A percentile compares a stretch with the other conserved stretches of the same genome.
phyloP scores from a whole-genome alignment of 2,329 filamentous ascomycete species.

The Penicillium sp. region DNA sequence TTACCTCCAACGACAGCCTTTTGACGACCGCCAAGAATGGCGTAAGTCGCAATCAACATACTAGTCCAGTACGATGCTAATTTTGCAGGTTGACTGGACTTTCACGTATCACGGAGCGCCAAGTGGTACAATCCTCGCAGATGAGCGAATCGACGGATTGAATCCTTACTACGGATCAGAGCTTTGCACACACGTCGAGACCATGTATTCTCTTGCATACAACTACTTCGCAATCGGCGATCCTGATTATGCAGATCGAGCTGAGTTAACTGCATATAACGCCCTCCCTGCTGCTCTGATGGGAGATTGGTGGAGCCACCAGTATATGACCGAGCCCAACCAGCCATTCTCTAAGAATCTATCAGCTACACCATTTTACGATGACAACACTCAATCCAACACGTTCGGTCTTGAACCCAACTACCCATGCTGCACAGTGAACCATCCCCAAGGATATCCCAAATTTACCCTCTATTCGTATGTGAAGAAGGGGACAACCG shows the following conservation, averaged over 20 bases:
- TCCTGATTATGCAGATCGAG: slow-evolving; percentile 51
- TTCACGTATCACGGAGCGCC: slow-evolving; percentile 50
- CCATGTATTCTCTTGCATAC: slow-evolving; percentile 53
- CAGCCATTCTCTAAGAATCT: slow-evolving; percentile 52
- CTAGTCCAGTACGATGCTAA: background rate
- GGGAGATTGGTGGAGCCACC: slow-evolving; percentile 57
- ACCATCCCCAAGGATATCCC: slow-evolving; percentile 58
- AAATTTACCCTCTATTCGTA: slow-evolving; percentile 56
- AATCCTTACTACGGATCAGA: slow-evolving; percentile 49
- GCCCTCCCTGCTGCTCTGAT: slow-evolving; percentile 54
- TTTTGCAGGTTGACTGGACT: slow-evolving; percentile 43
- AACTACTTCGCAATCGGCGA: slow-evolving; percentile 53
- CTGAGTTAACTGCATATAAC: slow-evolving; percentile 57
- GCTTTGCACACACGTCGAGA: slow-evolving; percentile 54
- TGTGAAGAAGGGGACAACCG: slow-evolving; percentile 43
- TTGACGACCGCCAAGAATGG: slow-evolving; percentile 42
- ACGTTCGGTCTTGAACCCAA: slow-evolving; percentile 56
- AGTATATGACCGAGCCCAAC: slow-evolving; percentile 57
- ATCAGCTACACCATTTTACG: slow-evolving; percentile 48
- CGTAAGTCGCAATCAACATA: slow-evolving; percentile 9
- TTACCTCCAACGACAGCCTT: slow-evolving; percentile 47
- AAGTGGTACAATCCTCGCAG: slow-evolving; percentile 52
- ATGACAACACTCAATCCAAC: slow-evolving; percentile 47
- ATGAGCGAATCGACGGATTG: slow-evolving; percentile 50
- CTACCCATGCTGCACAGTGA: slow-evolving; percentile 59